phyloP scores from a whole-genome alignment of 208 protist genomes.

The Lotmaria passim region DNA sequence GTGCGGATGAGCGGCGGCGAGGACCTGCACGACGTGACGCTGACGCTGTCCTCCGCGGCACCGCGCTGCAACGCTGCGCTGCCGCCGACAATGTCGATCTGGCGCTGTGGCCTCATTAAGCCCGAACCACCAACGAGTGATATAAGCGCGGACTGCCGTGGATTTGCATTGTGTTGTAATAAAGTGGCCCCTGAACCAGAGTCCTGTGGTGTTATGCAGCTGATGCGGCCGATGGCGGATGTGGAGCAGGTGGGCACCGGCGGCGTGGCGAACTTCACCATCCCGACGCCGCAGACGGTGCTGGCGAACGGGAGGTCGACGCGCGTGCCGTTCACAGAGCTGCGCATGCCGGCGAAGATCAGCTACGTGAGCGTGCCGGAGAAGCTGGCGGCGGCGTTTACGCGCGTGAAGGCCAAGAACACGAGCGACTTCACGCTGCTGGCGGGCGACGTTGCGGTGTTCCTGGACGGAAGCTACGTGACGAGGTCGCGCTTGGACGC shows the following conservation, averaged over 20 bases:
- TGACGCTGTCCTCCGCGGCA: slow-evolving; percentile 26
- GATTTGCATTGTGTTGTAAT: background rate
- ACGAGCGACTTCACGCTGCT: slow-evolving; percentile 31
- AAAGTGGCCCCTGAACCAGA: background rate
- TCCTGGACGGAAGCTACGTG: slow-evolving; percentile 37
- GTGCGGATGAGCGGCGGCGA: slow-evolving; percentile 22
- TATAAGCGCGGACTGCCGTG: background rate
- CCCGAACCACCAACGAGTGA: background rate
- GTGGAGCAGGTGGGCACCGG: slow-evolving; percentile 29
- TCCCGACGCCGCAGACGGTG: slow-evolving; percentile 29
- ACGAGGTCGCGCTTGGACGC: slow-evolving; percentile 18
- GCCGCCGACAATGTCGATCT: slow-evolving; percentile 25
- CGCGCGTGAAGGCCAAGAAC: slow-evolving; percentile 28
- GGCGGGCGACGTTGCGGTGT: slow-evolving; percentile 26
- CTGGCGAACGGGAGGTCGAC: slow-evolving; percentile 31
- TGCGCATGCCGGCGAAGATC: slow-evolving; percentile 27
- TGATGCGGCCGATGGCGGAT: slow-evolving; percentile 13
- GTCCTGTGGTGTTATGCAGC: background rate
- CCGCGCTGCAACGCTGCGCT: slow-evolving; percentile 27
- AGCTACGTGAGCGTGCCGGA: slow-evolving; percentile 32
- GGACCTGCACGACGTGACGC: slow-evolving; percentile 25
- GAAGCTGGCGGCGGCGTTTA: slow-evolving; percentile 26
- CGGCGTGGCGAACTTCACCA: slow-evolving; percentile 30
- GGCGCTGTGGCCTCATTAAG: slow-evolving; percentile 25
- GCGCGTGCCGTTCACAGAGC: slow-evolving; percentile 31